These are phyloP conservation scores for Mycena pura DNA, from an alignment of 768 basidiomycete species.

Conservation along the genomic window DNA sequence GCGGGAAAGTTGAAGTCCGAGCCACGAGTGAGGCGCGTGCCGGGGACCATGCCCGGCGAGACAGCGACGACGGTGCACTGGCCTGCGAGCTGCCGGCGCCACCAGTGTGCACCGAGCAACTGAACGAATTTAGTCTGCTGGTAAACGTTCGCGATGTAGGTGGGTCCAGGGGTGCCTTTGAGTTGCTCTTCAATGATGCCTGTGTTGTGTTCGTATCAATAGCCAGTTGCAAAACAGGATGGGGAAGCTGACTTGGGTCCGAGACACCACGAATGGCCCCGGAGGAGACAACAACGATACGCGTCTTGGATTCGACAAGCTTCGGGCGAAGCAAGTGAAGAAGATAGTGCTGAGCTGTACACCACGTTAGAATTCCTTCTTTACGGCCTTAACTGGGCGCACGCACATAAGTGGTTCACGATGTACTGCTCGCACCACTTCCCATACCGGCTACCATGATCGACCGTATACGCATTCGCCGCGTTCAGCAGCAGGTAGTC, in stretches of 20 bases:
- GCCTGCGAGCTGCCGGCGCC: slow-evolving; percentile 15
- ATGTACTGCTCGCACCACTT: slow-evolving; percentile 22
- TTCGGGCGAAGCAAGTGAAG: slow-evolving; percentile 20
- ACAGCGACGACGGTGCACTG: slow-evolving; percentile 17
- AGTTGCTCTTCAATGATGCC: neutral
- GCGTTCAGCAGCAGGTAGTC: slow-evolving; percentile 22
- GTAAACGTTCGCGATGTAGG: neutral
- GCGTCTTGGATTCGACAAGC: slow-evolving; percentile 8
- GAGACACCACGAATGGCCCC: slow-evolving; percentile 13
- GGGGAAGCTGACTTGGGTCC: slow-evolving; percentile 6
- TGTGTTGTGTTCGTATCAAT: neutral
- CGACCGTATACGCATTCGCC: neutral
- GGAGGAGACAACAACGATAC: slow-evolving; percentile 22
- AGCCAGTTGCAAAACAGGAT: neutral
- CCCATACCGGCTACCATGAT: neutral
- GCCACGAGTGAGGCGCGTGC: slow-evolving; percentile 1
- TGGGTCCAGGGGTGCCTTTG: neutral
- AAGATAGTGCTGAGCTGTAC: slow-evolving; percentile 23
- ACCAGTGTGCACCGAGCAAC: slow-evolving; percentile 18
- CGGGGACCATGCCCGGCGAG: slow-evolving; percentile 20
- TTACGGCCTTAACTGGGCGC: neutral
- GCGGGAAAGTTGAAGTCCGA: neutral
- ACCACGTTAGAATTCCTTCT: neutral
- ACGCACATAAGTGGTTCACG: slow-evolving; percentile 20
- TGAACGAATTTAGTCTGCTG: slow-evolving; percentile 5